These are phyloP conservation scores for Microdochium trichocladiopsis DNA, from an alignment of 2,329 filamentous ascomycete species.

Conservation along the genomic window DNA sequence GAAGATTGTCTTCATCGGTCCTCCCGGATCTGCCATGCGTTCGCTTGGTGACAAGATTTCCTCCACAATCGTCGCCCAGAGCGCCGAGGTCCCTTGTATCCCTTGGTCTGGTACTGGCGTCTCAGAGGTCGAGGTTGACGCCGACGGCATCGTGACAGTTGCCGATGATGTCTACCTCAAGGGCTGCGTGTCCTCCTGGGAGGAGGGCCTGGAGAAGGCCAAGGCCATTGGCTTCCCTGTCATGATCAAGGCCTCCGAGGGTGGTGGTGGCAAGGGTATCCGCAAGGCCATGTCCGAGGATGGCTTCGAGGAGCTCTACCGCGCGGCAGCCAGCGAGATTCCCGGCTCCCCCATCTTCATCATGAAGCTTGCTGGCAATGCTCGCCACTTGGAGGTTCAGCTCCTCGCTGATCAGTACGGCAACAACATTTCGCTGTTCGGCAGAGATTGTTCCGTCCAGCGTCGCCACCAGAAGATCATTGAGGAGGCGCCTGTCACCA, in stretches of 20 bases:
- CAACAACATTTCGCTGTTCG: slow-evolving; percentile 98
- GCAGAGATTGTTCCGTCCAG: slow-evolving; percentile 97
- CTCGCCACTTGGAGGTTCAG: slow-evolving; percentile 94
- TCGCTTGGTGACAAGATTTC: slow-evolving; percentile 99
- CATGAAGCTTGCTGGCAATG: slow-evolving; percentile 98
- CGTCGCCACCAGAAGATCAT: slow-evolving; percentile 99
- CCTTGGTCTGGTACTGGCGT: slow-evolving; percentile 99
- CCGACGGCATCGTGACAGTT: slow-evolving; percentile 86
- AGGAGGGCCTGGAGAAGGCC: slow-evolving; percentile 84
- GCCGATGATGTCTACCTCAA: slow-evolving; percentile 77
- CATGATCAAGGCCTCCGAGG: slow-evolving; percentile 99
- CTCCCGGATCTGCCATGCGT: slow-evolving; percentile 96
- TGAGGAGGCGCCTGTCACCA: slow-evolving; percentile 95
- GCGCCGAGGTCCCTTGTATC: slow-evolving; percentile 92
- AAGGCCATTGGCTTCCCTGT: slow-evolving; percentile 93
- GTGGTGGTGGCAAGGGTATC: slow-evolving; percentile 98
- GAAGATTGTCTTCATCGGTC: slow-evolving; percentile 98
- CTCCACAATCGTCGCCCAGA: slow-evolving; percentile 97
- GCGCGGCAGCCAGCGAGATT: slow-evolving; percentile 93
- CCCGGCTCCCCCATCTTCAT: slow-evolving; percentile 99
- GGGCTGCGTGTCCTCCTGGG: slow-evolving; percentile 82
- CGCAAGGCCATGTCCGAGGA: slow-evolving; percentile 86
- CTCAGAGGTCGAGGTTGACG: slow-evolving; percentile 69
- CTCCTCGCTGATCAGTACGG: slow-evolving; percentile 97
- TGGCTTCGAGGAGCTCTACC: slow-evolving; percentile 81